A percentile compares a stretch with the other conserved stretches of the same genome.
Evolutionary conservation across 768 basidiomycete species (phyloP).

Genomic region (Cantharellus cinnabarinus): DNA sequence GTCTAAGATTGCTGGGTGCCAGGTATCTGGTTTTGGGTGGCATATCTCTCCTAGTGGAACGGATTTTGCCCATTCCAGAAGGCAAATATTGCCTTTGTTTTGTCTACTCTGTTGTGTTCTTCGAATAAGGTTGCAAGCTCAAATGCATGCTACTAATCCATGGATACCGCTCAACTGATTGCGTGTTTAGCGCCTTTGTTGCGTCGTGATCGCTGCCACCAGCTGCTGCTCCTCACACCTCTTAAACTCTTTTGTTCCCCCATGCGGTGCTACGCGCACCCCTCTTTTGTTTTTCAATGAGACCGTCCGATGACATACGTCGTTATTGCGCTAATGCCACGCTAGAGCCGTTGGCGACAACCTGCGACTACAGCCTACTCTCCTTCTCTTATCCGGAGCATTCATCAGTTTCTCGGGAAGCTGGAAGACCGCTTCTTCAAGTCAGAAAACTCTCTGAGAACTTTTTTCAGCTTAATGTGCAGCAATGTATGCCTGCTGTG

Average conservation of each 20-base stretch:
- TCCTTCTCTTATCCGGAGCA: neutral
- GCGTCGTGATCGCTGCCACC: no score
- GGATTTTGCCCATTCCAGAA: no score
- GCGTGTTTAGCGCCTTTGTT: no score
- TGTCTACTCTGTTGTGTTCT: no score
- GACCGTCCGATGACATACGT: neutral
- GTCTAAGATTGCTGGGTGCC: no score
- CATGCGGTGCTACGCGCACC: neutral
- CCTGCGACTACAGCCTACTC: neutral
- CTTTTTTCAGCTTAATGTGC: neutral
- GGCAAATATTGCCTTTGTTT: no score
- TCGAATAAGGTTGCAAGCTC: no score
- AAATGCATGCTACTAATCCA: no score
- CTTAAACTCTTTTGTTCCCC: neutral
- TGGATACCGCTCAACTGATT: no score
- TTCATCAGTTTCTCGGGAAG: neutral
- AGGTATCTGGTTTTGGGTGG: no score
- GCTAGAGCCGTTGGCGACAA: neutral
- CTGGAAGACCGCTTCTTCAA: neutral
- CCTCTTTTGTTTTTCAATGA: neutral
- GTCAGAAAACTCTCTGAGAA: neutral
- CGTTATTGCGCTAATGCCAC: neutral
- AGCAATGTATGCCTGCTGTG: neutral
- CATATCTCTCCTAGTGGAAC: no score
- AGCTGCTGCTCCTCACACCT: no score